These are phyloP conservation scores for Echeveria elegans DNA, from an alignment of 164 flowering plant species.

Conservation along the genomic window DNA sequence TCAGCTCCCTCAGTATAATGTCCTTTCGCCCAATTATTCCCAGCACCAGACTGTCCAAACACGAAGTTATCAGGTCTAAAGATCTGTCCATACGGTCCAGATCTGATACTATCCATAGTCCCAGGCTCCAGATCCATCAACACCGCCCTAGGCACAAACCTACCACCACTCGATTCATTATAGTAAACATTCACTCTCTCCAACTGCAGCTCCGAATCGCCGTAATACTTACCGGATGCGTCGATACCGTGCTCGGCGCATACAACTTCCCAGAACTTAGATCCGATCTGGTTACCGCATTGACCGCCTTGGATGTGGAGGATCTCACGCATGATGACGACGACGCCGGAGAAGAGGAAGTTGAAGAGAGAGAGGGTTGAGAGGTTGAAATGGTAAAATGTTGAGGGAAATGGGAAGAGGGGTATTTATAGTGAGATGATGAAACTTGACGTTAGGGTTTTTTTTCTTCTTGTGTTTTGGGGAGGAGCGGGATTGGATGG, in stretches of 20 bases:
- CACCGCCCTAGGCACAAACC: slow-evolving; percentile 3
- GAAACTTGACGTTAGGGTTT: background rate
- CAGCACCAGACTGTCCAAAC: background rate
- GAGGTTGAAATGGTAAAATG: background rate
- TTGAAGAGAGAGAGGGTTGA: background rate
- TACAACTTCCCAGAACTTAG: slow-evolving; percentile 8
- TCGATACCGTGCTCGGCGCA: slow-evolving; percentile 9
- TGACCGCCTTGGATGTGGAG: slow-evolving; percentile 9
- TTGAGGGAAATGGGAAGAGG: background rate
- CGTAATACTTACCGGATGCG: slow-evolving; percentile 5
- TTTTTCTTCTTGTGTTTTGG: background rate
- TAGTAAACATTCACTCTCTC: slow-evolving; percentile 7
- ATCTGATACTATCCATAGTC: slow-evolving; percentile 8
- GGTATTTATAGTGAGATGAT: background rate
- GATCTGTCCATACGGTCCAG: slow-evolving; percentile 7
- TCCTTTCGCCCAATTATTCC: slow-evolving; percentile 8
- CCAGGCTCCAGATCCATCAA: slow-evolving; percentile 3
- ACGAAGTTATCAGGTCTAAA: slow-evolving; percentile 3
- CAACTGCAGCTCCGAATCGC: slow-evolving; percentile 2
- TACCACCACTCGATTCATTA: slow-evolving; percentile 2
- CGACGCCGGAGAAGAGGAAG: background rate
- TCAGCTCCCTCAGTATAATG: slow-evolving; percentile 8
- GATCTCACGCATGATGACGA: background rate
- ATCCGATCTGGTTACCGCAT: slow-evolving; percentile 7
- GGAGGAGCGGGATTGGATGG: background rate